Conservation (phyloP, 495 filamentous ascomycete genomes). For the Xylaria telfairii region DNA sequence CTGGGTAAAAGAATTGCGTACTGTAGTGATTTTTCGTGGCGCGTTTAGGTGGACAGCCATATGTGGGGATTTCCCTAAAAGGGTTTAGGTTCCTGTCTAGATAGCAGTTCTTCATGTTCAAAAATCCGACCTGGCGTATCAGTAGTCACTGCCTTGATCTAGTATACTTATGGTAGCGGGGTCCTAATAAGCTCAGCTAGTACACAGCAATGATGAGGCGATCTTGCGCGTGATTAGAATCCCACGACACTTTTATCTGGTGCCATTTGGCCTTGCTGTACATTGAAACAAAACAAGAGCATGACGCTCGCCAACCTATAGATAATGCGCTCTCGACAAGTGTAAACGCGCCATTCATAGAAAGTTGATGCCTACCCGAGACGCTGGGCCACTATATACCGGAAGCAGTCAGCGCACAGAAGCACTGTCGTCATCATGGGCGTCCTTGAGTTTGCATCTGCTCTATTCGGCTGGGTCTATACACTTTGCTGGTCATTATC, state of each 20-base stretch:
- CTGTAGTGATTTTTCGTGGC: no score
- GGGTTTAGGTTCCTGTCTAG: no score
- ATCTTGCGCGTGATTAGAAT: slow-evolving; percentile 6
- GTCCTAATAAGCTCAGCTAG: not conserved
- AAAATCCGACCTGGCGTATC: no score
- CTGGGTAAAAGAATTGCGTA: no score
- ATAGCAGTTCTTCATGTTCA: no score
- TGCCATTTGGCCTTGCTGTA: not conserved
- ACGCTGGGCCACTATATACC: not conserved
- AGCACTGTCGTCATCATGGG: slow-evolving; percentile 29
- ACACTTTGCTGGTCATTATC: slow-evolving; percentile 81
- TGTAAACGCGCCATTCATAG: not conserved
- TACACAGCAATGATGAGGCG: not conserved
- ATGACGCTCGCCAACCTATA: not conserved
- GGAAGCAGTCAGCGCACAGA: not conserved
- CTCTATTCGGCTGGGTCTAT: slow-evolving; percentile 64
- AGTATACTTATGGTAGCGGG: not conserved
- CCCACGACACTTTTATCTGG: slow-evolving; percentile 1
- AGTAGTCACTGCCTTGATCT: no score
- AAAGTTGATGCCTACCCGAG: not conserved
- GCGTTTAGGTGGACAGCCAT: no score
- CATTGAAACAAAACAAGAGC: slow-evolving; percentile 3
- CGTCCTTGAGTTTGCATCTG: slow-evolving; percentile 54
- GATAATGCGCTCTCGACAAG: not conserved
- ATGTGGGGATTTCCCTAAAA: no score